These are phyloP conservation scores for Xylaria intraflava DNA, from an alignment of 495 filamentous ascomycete genomes.

Conservation along the genomic window DNA sequence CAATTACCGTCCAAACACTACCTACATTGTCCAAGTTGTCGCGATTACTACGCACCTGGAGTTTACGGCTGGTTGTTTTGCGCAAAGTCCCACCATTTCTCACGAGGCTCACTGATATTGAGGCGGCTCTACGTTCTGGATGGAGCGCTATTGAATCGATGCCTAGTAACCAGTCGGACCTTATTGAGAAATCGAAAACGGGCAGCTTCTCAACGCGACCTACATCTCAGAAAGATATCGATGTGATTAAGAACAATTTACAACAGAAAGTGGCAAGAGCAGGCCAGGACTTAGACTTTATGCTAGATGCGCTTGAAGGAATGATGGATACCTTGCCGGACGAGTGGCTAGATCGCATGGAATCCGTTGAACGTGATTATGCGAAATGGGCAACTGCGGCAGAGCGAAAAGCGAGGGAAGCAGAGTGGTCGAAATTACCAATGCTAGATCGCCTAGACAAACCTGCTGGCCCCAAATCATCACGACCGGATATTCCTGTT, in stretches of 20 bases:
- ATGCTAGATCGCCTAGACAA: neutral
- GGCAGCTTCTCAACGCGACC: slow-evolving; percentile 5
- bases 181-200: neutral
- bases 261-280: slow-evolving; percentile 61
- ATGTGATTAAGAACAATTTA: slow-evolving; percentile 56
- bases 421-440: slow-evolving; percentile 21
- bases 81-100: slow-evolving; percentile 64
- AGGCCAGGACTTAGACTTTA: slow-evolving; percentile 68
- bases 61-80: slow-evolving; percentile 64
- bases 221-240: slow-evolving; percentile 48
- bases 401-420: slow-evolving; percentile 33
- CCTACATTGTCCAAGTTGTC: slow-evolving; percentile 72
- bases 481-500: slow-evolving; percentile 15
- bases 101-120: slow-evolving; percentile 54
- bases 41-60: slow-evolving; percentile 66
- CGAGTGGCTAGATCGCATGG: slow-evolving; percentile 78
- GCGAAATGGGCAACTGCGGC: slow-evolving; percentile 59
- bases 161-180: slow-evolving; percentile 16
- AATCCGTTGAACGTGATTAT: slow-evolving; percentile 73
- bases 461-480: slow-evolving; percentile 10
- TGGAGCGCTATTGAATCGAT: slow-evolving; percentile 50
- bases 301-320: slow-evolving; percentile 81
- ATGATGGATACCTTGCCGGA: slow-evolving; percentile 77
- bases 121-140: slow-evolving; percentile 56
- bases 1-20: slow-evolving; percentile 77